Base-by-base conservation (phyloP, 306 rosid species). In the Acacia crassicarpa region DNA sequence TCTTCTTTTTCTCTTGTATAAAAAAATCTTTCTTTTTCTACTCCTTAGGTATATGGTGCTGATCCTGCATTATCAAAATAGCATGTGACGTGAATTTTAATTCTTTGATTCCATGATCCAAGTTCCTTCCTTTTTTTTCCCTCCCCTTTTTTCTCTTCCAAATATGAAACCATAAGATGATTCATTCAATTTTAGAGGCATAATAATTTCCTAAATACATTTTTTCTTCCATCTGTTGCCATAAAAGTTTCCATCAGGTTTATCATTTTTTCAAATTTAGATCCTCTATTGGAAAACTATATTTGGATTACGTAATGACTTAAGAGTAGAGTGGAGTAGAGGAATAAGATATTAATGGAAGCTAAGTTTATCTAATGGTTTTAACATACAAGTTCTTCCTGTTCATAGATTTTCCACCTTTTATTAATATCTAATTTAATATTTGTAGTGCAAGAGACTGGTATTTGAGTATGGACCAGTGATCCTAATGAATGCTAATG, bases 401-500 rank as follows among this genome's bases (percentile, higher is more conserved):
- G 67, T n/a, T n/a, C n/a, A n/a, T n/a, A n/a, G n/a, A 75, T 56
- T 32, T 4, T 40, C 45, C 54, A 38, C 43, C 43, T 44, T 38
- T 43, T 2, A 30, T 63, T 38, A 61, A 66, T 67, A 17, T 69
- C 30, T 65, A 8, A 51, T 54, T 14, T 38, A 38, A 66, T 23
- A 78, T 79, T 84, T 82, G 89, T 96, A 93, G 97, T 95, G 97
- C 92, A 95, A 95, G 94, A 91, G 49, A 74, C 14, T 91, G 23
- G 94, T 93, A 33, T 90, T 93, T 58, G 83, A 92, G 83, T 95
- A 89, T 72, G 97, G 97, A 74, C 94, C 97, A 9, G 54, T 90
- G 40, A 20, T 91, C 59, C 81, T 92, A 48, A 74, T 82, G 53
- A 91, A 92, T 83, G 92, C 97, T n/a, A n/a, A n/a, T n/a, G n/a